Percentiles rank a stretch among this genome's conserved stretches.
Conservation (phyloP, 192 early-diverging fungal species). For the Backusella macrospora region DNA sequence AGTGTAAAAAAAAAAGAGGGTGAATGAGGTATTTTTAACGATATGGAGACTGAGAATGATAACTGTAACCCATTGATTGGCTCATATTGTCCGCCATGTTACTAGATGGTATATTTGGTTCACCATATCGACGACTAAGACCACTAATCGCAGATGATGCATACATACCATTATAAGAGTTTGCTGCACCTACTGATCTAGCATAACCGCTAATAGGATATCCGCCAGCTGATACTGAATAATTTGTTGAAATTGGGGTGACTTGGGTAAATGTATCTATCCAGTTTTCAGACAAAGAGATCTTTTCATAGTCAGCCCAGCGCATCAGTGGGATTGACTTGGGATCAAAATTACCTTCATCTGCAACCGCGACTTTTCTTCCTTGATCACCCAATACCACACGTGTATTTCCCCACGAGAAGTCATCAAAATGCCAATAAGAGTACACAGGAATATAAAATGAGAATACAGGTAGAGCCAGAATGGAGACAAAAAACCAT, state of each 20-base stretch:
- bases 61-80: constrained; percentile 1
- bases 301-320: constrained; percentile 82
- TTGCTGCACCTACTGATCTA: neutral
- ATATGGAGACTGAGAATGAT: neutral
- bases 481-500: constrained; percentile 95
- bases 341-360: constrained; percentile 76
- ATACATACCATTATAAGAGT: constrained; percentile 4
- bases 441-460: constrained; percentile 83
- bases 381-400: constrained; percentile 88
- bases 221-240: neutral
- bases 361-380: constrained; percentile 62
- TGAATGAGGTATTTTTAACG: neutral
- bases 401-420: constrained; percentile 98
- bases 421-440: constrained; percentile 99
- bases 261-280: constrained; percentile 41
- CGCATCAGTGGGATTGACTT: constrained; percentile 72
- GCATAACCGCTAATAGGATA: neutral
- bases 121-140: neutral
- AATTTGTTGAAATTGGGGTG: constrained; percentile 2
- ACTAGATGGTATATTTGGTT: neutral
- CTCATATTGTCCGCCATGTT: neutral
- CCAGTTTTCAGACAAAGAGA: constrained; percentile 11
- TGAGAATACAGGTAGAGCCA: constrained; percentile 89
- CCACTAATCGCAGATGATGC: neutral
- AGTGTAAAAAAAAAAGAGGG: neutral